Evolutionary conservation across 2,329 filamentous ascomycete genomes (phyloP), one percentile per base, ranked within the genome.

Genomic region (Pseudogymnoascus sp.): DNA sequence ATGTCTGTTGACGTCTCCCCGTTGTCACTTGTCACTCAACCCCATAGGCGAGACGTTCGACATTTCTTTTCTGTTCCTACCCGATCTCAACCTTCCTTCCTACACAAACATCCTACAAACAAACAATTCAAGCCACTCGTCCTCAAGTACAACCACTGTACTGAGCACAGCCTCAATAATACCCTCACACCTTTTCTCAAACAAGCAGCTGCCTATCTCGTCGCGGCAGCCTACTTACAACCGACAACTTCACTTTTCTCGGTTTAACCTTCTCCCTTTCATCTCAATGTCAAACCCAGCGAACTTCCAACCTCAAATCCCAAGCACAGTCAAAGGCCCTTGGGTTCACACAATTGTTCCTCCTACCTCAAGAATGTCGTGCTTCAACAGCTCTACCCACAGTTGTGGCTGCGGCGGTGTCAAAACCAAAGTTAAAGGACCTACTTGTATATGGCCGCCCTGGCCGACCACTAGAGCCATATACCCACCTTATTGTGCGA

Each of bases 291-390:
- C 26, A 52, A 52, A 30, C 15, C 26, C 45, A 52, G 45, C 26
- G 45, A 77, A 81, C 68, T 84, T 80, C 66, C 79, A 84, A 66
- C 82, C 82, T 0, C 81, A 79, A 26, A 79, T 82, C 13, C 80
- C 81, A 3, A 79, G 82, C 64, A 82, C 81, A 13, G 79, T 77
- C 41, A 75, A 77, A 67, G 82, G 82, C 3, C 77, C 80, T 1
- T 79, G 80, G 61, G 67, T 75, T 26, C 81, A 85, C 63, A 75
- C 76, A 18, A 84, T 83, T 65, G 71, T 79, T 58, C 82, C 82
- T 63, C 80, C 55, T 23, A 30, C 45, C 12, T 52, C 45, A 19
- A 52, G 41, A 12, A 52, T 52, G 45, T 52, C 45, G 18, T 52
- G 45, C 26, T 52, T 52, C 45, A 52, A 30, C 15, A 19, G 45